Percentiles rank a stretch among this genome's conserved stretches.
These are phyloP conservation scores for Huntiella bhutanensis DNA, from an alignment of 2,329 filamentous ascomycete species.

Conservation along the genomic window DNA sequence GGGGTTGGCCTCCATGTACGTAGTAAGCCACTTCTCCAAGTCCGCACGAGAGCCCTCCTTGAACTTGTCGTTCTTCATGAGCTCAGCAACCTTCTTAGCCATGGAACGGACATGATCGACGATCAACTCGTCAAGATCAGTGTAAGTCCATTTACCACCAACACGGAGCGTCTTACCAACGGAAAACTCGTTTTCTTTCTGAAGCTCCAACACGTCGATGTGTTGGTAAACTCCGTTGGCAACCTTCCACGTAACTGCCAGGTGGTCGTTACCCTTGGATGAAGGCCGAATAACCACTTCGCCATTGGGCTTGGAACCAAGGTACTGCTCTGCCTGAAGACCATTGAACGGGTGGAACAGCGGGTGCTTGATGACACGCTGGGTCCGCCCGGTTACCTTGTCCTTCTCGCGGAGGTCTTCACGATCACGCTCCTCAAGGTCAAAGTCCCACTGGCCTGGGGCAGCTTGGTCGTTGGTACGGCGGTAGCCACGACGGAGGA, in stretches of 20 bases:
- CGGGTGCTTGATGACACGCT: slow-evolving; percentile 93
- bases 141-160: slow-evolving; percentile 76
- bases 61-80: slow-evolving; percentile 89
- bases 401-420: slow-evolving; percentile 76
- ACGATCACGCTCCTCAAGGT: slow-evolving; percentile 61
- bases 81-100: slow-evolving; percentile 92
- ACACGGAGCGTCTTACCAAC: slow-evolving; percentile 75
- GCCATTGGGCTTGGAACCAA: slow-evolving; percentile 67
- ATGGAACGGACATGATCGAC: slow-evolving; percentile 95
- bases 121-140: slow-evolving; percentile 91
- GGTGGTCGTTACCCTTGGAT: slow-evolving; percentile 84
- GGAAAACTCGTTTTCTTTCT: slow-evolving; percentile 93
- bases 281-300: slow-evolving; percentile 92
- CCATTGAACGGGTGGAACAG: slow-evolving; percentile 89
- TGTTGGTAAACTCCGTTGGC: slow-evolving; percentile 93
- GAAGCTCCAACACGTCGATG: slow-evolving; percentile 87
- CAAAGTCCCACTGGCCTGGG: slow-evolving; percentile 71
- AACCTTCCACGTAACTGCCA: slow-evolving; percentile 96
- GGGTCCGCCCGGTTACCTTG: slow-evolving; percentile 63
- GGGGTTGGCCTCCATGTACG: slow-evolving; percentile 90
- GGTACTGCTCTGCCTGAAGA: slow-evolving; percentile 78
- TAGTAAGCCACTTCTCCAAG: slow-evolving; percentile 85
- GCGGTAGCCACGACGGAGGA: slow-evolving; percentile 53
- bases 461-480: slow-evolving; percentile 47
- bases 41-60: slow-evolving; percentile 62